Evolutionary conservation across 75 land plant genomes (phyloP), one percentile per base, ranked within the genome.

Genomic region (Pinus taeda): DNA sequence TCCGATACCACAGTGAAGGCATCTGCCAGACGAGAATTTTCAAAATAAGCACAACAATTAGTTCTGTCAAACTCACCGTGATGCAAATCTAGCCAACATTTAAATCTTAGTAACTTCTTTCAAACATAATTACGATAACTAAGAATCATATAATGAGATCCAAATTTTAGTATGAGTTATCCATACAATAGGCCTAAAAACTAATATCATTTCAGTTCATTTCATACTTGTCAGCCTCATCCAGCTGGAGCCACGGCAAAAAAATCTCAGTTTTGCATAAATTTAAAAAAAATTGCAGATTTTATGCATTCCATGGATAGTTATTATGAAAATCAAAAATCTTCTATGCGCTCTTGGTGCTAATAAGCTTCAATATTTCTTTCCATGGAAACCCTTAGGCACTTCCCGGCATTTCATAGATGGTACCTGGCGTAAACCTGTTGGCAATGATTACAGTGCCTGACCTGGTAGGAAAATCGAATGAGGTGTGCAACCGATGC

Each of bases 1-100:
- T 62, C 90, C 90, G 66, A 82, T 87, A n/a, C 98, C 98, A 90
- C 98, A 95, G 80, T 95, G 93, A n/a, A 81, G 83, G 73, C 98
- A 95, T 76, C 93, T 93, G 85, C 57, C 18, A 78, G 33, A 33
- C 39, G 66, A n/a, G 18, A n/a, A 56, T 6, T 0, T 17, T 45
- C 71, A 69, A 69, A 20, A n/a, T 7, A 69, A 69, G 39, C 71
- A 18, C 14, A 3, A 65, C n/a, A 39, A 69, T 39, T 39, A 69
- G 71, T 36, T 69, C 39, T 18, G 39, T 69, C 22, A 8, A 42
- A 39, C 20, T 69, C 53, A 8, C 45, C 39, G 20, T 69, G n/a
- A 18, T 39, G 53, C 39, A 39, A 36, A 39, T 20, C 39, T 6
- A 39, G 39, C 39, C 21, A 69, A 13, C 42, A 39, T 39, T 69